Evolutionary conservation across 352 stramenopile species (phyloP), one percentile per base, ranked within the genome.

Genomic region (Phytopythium ostracodes): DNA sequence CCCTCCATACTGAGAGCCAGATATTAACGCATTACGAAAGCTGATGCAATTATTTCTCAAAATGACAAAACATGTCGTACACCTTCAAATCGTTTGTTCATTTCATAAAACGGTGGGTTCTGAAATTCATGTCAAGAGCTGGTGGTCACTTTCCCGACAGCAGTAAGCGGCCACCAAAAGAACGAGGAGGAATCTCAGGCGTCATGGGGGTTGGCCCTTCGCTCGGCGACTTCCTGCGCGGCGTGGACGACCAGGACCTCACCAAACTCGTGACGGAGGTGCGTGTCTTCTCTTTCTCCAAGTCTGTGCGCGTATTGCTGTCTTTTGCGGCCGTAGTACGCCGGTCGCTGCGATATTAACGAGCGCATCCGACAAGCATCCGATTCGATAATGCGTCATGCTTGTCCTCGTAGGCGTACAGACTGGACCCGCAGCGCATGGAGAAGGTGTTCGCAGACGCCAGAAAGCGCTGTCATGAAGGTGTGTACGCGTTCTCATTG

Each of bases 201-300:
- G 61, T 22, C 24, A 86, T 86, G 77, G 77, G 77, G 0, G 69
- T 66, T 3, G 71, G 56, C 44, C 67, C 74, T 64, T 91, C 79
- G 59, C 55, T 91, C 6, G 76, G 58, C 67, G 80, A 80, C 68
- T 75, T 87, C 50, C 64, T 91, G 31, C 72, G 73, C 63, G 66
- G 62, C 53, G 82, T 88, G 67, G 76, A 84, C 57, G 81, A 91
- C 63, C 70, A 88, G 0, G 74, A 80, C 25, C 81, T 91, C 64
- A 55, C 61, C 22, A 60, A 61, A 44, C 63, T 87, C 46, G 52
- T 88, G 7, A 65, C 79, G 50, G 69, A 65, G 56, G 81, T 91
- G 57, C 25, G 74, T 73, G 24, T 4, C 14, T 17, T 49, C 20
- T 49, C 1, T 12, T 25, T 4, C 42, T 10, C 31, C 27, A 38